Evolutionary conservation across 1,139 yeast genomes (phyloP), one percentile per base, ranked within the genome.

Genomic region (Kurtzmaniella quercitrusa): DNA sequence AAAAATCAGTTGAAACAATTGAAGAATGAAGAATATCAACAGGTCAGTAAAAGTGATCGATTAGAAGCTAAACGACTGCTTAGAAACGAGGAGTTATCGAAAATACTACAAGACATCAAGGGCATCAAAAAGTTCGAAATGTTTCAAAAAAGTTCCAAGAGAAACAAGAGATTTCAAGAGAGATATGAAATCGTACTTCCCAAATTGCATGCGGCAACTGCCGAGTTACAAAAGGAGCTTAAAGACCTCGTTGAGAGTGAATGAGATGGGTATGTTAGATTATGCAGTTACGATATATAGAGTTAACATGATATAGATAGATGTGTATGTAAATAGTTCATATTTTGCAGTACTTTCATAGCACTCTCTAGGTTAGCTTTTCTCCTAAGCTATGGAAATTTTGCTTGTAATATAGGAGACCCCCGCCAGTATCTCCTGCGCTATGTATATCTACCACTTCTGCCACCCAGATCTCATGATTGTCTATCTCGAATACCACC

Each of bases 381-480:
- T 19, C 38, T 6, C 38, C 38, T 19, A 36, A 7, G 16, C 17
- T 11, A 58, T 82, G 85, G 54, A 85, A 85, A 17, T 68, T 63
- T 52, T 87, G 68, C 53, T 83, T 73, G 58, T 75, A 83, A 53
- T 83, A 85, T n/a, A 85, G 56, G 39, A 85, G 58, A 0, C 89
- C 89, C 2, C 89, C 89, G 2, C 73, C 62, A 17, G 55, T 54
- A 10, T 27, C 50, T 21, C 57, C 55, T 24, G 64, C 59, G 23
- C 70, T 65, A 3, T 49, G 46, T 4, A 82, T 75, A 41, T 82
- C 82, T 33, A 73, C 59, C 1, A 85, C 87, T 46, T 74, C 71
- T 2, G 86, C 94, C 2, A 87, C 81, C 95, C 96, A 89, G 2
- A 90, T 81, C 58, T 89, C 96, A 60, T 90, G 96, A 52, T 84